A percentile compares a stretch with the other conserved stretches of the same genome.
Evolutionary conservation across 116 monocot species (phyloP).

Genomic region (Zostera marina): DNA sequence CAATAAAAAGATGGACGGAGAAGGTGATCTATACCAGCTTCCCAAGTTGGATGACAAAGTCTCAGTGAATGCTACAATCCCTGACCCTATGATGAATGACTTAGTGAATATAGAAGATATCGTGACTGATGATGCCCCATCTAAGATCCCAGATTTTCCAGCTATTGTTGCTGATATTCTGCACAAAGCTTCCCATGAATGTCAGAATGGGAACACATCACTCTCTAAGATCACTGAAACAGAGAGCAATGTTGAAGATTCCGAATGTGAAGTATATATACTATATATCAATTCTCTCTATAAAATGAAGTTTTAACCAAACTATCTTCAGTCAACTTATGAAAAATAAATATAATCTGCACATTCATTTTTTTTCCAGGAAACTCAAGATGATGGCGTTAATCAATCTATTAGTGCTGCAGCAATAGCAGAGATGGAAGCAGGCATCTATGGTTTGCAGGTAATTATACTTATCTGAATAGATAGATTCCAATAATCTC

Average conservation of each 20-base stretch:
- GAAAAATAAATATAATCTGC: background rate
- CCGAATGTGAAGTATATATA: constrained; percentile 37
- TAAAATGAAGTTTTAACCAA: background rate
- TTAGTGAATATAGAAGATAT: constrained; percentile 54
- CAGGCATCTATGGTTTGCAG: constrained; percentile 89
- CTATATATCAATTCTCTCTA: background rate
- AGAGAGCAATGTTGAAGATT: constrained; percentile 11
- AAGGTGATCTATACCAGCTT: background rate
- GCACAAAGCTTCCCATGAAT: constrained; percentile 25
- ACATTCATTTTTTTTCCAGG: constrained; percentile 26
- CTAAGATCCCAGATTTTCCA: constrained; percentile 17
- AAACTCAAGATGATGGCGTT: constrained; percentile 20
- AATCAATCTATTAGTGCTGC: constrained; percentile 49
- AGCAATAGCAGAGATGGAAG: constrained; percentile 75
- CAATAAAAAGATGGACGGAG: constrained; percentile 5
- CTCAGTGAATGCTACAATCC: background rate
- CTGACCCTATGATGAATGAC: constrained; percentile 8
- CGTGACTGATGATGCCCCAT: constrained; percentile 46
- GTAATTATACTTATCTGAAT: constrained; percentile 18
- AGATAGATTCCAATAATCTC: background rate
- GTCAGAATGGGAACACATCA: constrained; percentile 6
- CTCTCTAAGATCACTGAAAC: constrained; percentile 11
- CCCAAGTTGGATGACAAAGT: constrained; percentile 2
- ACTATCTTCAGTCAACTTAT: background rate
- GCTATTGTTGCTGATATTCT: constrained; percentile 34